Percentiles rank a stretch among this genome's conserved stretches.
Evolutionary conservation across 176 grass and related monocot genomes (phyloP).

Genomic region (Eleusine indica): DNA sequence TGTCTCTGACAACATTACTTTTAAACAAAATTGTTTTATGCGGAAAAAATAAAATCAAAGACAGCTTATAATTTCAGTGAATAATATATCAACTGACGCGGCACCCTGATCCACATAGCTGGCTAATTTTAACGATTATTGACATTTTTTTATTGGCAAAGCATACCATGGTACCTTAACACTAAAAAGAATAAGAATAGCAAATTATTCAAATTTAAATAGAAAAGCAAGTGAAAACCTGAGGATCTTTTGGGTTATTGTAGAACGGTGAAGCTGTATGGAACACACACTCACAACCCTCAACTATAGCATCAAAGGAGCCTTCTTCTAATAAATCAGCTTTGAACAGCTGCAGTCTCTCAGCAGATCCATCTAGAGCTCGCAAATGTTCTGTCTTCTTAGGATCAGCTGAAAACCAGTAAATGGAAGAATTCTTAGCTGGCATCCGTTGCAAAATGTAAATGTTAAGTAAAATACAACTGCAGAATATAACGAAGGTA

Average conservation of each 20-base stretch:
- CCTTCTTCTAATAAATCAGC: constrained; percentile 48
- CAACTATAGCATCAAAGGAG: constrained; percentile 42
- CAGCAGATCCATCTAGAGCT: constrained; percentile 44
- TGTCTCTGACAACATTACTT: neutral
- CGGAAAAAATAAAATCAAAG: neutral
- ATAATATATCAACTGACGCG: neutral
- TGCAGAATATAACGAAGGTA: neutral
- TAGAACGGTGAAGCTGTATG: constrained; percentile 53
- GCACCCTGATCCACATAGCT: neutral
- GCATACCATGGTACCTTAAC: neutral
- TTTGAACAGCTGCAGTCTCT: constrained; percentile 50
- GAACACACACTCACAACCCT: constrained; percentile 53
- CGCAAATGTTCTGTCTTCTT: constrained; percentile 46
- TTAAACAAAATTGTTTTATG: neutral
- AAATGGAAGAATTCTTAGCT: constrained; percentile 5
- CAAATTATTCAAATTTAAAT: neutral
- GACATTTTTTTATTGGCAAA: neutral
- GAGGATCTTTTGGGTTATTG: constrained; percentile 34
- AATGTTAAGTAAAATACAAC: neutral
- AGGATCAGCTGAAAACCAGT: constrained; percentile 41
- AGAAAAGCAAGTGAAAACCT: constrained; percentile 25
- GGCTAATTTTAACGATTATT: neutral
- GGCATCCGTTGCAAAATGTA: neutral
- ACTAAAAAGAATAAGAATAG: neutral
- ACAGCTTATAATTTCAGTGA: neutral